Evolutionary conservation across 371 early-diverging fungal genomes (phyloP), one percentile per base, ranked within the genome.

Genomic region (Basidiobolus meristosporus): DNA sequence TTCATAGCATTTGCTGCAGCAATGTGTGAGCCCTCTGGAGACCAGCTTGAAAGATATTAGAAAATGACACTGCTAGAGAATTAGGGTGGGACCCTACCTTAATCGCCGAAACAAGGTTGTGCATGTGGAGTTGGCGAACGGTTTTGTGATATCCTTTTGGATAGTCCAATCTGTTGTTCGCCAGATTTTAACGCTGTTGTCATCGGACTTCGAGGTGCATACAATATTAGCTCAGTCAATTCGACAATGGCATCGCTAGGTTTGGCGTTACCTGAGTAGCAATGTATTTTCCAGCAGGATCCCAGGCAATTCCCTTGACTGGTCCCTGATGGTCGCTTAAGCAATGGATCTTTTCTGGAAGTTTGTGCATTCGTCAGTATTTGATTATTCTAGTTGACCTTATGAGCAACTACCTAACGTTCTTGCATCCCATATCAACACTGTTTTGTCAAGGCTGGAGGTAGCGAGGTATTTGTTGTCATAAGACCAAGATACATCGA

Each of bases 231-330:
- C 26, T 35, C 17, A 32, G n/a, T 5, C 11, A 9, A 9, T 19
- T 6, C 7, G 7, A 30, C n/a, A 34, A 7, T 34, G 18, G 14
- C 16, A n/a, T 34, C 18, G 18, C 34, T n/a, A 29, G 14, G 12
- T 12, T 7, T 34, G 4, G 5, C 7, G 10, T 30, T 72, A 80
- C 82, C 63, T 92, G 89, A 7, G 89, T 72, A 1, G 95, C 91
- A 31, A 97, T 54, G 48, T 71, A 93, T 51, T 82, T 75, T 15
- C 93, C 95, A 3, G 79, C 82, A 7, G 98, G 98, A 59, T 96
- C 97, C 76, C 91, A 96, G 1, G 90, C 67, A 1, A 97, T 52
- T 1, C 98, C 98, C 55, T 97, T 96, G 12, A 96, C 93, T 53
- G 91, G 90, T 19, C 85, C 89, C n/a, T 60, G 46, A 46, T 91